phyloP scores from a whole-genome alignment of 1,284 basidiomycete species.

The Irpex sp. region DNA sequence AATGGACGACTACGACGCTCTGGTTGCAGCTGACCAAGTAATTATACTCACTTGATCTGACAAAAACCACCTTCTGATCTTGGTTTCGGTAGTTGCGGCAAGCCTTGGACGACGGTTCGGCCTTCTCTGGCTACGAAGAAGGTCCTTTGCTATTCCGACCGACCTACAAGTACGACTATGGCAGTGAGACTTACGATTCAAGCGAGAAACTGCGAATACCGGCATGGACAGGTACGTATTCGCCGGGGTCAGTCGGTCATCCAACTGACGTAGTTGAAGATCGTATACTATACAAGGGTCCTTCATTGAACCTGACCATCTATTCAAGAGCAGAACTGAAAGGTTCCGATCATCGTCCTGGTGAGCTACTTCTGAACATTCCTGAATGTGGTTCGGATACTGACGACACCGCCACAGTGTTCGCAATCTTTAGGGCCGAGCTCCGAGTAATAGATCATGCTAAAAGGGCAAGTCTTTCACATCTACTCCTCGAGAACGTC shows the following conservation, averaged over 20 bases:
- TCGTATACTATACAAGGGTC: conserved; percentile 84
- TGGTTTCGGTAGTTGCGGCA: conserved; percentile 50
- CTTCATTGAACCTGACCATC: conserved; percentile 54
- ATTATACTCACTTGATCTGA: not conserved
- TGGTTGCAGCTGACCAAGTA: conserved; percentile 85
- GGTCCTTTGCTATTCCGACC: conserved; percentile 85
- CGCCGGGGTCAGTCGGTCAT: not conserved
- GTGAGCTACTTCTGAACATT: conserved; percentile 31
- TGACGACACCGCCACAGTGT: conserved; percentile 49
- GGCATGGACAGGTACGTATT: conserved; percentile 84
- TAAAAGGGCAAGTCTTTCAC: conserved; percentile 68
- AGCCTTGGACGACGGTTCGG: conserved; percentile 63
- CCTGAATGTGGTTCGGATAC: not conserved
- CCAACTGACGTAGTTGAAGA: conserved; percentile 40
- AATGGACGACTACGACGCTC: conserved; percentile 61
- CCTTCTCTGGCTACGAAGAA: conserved; percentile 85
- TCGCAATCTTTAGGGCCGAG: conserved; percentile 74
- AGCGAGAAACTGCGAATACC: conserved; percentile 96
- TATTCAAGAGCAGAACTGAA: conserved; percentile 78
- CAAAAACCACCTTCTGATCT: conserved; percentile 2
- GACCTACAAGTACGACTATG: conserved; percentile 84
- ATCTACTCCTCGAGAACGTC: conserved; percentile 61
- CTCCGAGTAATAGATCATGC: conserved; percentile 75
- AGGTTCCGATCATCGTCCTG: conserved; percentile 92
- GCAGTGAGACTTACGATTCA: conserved; percentile 87